These are phyloP conservation scores for Massarina eburnea DNA, from an alignment of 2,329 filamentous ascomycete genomes.

Conservation along the genomic window DNA sequence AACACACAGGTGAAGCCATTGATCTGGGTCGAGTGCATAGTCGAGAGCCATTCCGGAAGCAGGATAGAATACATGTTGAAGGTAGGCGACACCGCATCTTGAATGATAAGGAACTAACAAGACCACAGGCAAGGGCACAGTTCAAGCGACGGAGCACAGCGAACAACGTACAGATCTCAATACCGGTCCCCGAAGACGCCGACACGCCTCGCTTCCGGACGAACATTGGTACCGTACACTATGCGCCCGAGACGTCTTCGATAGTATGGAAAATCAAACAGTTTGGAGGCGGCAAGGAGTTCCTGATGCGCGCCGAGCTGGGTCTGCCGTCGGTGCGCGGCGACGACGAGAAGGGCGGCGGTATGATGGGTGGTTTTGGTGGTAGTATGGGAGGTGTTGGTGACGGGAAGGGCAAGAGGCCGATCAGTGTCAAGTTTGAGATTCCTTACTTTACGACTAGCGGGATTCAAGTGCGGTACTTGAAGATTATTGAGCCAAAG, in stretches of 20 bases:
- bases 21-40: conserved; percentile 98
- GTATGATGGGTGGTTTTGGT: conserved; percentile 96
- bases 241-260: conserved; percentile 93
- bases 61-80: conserved; percentile 99
- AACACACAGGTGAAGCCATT: conserved; percentile 98
- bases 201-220: conserved; percentile 95
- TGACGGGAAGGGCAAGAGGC: conserved; percentile 83
- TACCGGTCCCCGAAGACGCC: conserved; percentile 95
- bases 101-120: conserved; percentile 10
- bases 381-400: conserved; percentile 93
- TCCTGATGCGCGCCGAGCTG: conserved; percentile 95
- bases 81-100: conserved; percentile 37
- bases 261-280: conserved; percentile 99
- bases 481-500: conserved; percentile 99
- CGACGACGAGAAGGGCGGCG: conserved; percentile 91
- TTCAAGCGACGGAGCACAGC: conserved; percentile 97
- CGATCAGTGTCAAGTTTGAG: conserved; percentile 99
- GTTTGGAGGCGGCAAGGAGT: conserved; percentile 97
- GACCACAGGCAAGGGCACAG: conserved; percentile 74
- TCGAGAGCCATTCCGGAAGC: conserved; percentile 92
- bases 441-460: conserved; percentile 99
- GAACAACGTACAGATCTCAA: conserved; percentile 97
- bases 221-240: conserved; percentile 96
- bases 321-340: conserved; percentile 91
- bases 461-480: conserved; percentile 95